phyloP scores from a whole-genome alignment of 441 rosid genomes.

The Gossypium davidsonii region DNA sequence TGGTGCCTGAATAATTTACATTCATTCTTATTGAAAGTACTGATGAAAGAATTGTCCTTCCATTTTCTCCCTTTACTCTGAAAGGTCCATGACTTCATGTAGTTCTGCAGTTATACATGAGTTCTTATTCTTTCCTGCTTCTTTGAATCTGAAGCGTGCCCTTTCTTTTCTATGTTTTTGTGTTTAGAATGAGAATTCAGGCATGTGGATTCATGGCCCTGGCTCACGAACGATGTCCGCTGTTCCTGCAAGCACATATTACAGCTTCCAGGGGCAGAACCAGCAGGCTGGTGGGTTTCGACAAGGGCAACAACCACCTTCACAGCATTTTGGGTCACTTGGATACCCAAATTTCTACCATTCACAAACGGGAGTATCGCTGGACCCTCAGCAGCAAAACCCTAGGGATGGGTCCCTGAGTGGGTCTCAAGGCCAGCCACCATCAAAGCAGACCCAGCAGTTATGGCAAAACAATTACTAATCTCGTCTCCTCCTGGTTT shows the following conservation, averaged over 20 bases:
- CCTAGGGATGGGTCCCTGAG: slow-evolving; percentile 55
- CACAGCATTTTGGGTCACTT: slow-evolving; percentile 67
- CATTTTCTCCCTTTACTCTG: background rate
- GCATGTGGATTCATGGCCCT: slow-evolving; percentile 84
- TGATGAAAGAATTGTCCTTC: background rate
- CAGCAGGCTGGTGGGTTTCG: slow-evolving; percentile 76
- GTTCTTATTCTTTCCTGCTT: background rate
- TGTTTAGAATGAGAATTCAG: slow-evolving; percentile 75
- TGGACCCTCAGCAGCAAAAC: slow-evolving; percentile 87
- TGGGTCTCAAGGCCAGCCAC: slow-evolving; percentile 72
- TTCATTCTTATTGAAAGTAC: background rate
- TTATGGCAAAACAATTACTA: slow-evolving; percentile 92
- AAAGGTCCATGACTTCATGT: background rate
- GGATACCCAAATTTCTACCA: slow-evolving; percentile 90
- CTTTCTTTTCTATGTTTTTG: background rate
- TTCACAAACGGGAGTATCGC: slow-evolving; percentile 58
- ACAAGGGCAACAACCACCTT: slow-evolving; percentile 75
- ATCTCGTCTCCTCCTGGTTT: slow-evolving; percentile 41
- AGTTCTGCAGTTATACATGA: background rate
- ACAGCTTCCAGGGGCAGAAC: slow-evolving; percentile 86
- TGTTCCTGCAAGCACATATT: slow-evolving; percentile 68
- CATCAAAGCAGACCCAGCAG: slow-evolving; percentile 84
- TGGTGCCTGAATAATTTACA: background rate
- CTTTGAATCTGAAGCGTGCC: background rate
- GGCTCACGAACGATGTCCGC: slow-evolving; percentile 76